Evolutionary conservation across 192 early-diverging fungal genomes (phyloP), one percentile per base, ranked within the genome.

Genomic region (Coemansia sp.): DNA sequence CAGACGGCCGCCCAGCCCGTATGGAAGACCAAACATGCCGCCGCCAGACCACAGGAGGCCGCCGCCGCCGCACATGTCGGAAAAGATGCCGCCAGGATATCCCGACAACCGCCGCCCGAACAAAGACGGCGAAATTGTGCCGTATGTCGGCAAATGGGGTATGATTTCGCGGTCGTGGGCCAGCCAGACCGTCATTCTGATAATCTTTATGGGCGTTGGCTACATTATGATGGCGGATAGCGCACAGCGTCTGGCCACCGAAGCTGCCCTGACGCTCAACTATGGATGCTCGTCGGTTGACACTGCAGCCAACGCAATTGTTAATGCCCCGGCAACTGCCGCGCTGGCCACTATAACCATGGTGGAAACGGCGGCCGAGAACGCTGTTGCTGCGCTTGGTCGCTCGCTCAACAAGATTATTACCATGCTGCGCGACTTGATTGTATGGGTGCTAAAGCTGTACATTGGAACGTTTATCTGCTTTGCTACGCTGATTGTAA

Each of bases 391-490:
- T 44, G n/a, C 56, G 0, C 51, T 69, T 2, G 58, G 34, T 12
- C 40, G 58, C 38, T 55, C 66, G 19, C 58, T 78, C 31, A 60
- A 49, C 40, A 68, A 55, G 21, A 54, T 72, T 23, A 11, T 78
- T 31, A 58, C 48, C 23, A 59, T 72, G 31, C 47, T 78, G 8
- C 42, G 68, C 40, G 47, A 51, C 46, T 62, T 78, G 23, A 72
- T 78, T 26, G 59, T 65, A 4, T 68, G 60, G 65, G 49, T 78
- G 14, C 69, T 78, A 17, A 65, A 68, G 22, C 56, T 78, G 42
- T 78, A 72, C 42, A 9, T 78, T n/a, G 75, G 75, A 22, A 78
- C 70, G 26, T 72, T 59, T 19, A 72, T 78, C 22, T 78, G 75
- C 25, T 72, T 78, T 55, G 69, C 75, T 23, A 69, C 72, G 37